Conservation (phyloP, 345 rosid genomes). For the Corchorus olitorius region DNA sequence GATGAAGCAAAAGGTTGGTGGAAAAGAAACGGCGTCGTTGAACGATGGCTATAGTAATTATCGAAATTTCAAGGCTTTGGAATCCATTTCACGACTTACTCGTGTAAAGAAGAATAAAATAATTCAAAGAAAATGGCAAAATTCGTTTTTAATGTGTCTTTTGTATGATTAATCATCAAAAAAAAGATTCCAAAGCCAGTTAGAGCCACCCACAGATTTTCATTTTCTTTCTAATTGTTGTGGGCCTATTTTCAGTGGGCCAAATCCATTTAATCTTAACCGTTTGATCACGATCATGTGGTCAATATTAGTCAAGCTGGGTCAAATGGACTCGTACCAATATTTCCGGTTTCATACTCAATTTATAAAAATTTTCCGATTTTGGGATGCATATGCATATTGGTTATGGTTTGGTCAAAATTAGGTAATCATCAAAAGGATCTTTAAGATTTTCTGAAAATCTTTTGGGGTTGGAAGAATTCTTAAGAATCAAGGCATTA, state of each 20-base stretch:
- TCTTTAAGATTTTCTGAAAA: constrained; percentile 29
- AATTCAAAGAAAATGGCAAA: background rate
- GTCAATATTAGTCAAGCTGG: constrained; percentile 34
- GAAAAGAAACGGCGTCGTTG: constrained; percentile 29
- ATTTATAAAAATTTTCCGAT: constrained; percentile 1
- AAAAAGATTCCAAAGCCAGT: constrained; percentile 24
- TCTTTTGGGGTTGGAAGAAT: background rate
- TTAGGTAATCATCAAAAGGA: constrained; percentile 41
- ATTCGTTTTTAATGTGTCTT: constrained; percentile 11
- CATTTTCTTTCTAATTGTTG: background rate
- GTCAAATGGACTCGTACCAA: constrained; percentile 23
- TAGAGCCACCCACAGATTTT: constrained; percentile 38
- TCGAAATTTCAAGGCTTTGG: background rate
- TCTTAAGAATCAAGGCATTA: constrained; percentile 27
- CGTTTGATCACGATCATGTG: constrained; percentile 28
- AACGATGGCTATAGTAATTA: background rate
- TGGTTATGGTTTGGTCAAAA: constrained; percentile 26
- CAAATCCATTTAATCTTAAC: constrained; percentile 17
- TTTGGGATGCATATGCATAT: background rate
- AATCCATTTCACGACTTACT: constrained; percentile 22
- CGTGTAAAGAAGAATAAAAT: background rate
- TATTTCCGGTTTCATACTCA: background rate
- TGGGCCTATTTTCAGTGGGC: constrained; percentile 30
- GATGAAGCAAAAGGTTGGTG: background rate
- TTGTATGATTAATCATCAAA: constrained; percentile 15